Conservation (phyloP, 176 grass and related monocot genomes). For the bread wheat (Triticum aestivum) region DNA sequence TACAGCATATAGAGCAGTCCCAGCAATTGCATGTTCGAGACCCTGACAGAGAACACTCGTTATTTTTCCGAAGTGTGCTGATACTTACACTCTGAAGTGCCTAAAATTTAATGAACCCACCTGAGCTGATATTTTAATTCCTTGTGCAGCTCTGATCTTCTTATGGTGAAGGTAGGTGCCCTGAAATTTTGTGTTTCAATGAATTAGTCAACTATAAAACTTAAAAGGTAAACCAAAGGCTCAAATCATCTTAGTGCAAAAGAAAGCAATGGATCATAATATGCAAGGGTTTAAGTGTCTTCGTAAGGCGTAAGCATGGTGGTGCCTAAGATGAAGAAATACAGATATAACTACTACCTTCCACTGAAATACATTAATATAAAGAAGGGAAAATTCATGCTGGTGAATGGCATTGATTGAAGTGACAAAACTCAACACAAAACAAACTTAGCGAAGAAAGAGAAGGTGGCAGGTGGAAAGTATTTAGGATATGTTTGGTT, state of each 20-base stretch:
- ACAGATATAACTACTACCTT: neutral
- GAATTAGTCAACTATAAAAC: slow-evolving; percentile 24
- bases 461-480: neutral
- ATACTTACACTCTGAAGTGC: neutral
- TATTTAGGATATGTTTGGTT: neutral
- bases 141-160: slow-evolving; percentile 90
- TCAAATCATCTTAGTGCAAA: neutral
- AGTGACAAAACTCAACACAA: neutral
- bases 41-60: slow-evolving; percentile 48
- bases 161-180: slow-evolving; percentile 83
- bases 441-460: neutral
- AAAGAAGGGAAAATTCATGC: neutral
- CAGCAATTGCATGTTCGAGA: slow-evolving; percentile 89
- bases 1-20: slow-evolving; percentile 80
- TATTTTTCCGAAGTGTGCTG: neutral
- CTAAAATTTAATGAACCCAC: slow-evolving; percentile 19
- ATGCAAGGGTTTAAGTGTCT: neutral
- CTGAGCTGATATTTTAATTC: slow-evolving; percentile 93
- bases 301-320: neutral
- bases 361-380: neutral
- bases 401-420: neutral
- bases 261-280: neutral
- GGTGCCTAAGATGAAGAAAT: neutral
- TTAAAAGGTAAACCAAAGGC: neutral
- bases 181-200: slow-evolving; percentile 31